Conservation (phyloP, 257 asterid species). For the Nemophila menziesii region DNA sequence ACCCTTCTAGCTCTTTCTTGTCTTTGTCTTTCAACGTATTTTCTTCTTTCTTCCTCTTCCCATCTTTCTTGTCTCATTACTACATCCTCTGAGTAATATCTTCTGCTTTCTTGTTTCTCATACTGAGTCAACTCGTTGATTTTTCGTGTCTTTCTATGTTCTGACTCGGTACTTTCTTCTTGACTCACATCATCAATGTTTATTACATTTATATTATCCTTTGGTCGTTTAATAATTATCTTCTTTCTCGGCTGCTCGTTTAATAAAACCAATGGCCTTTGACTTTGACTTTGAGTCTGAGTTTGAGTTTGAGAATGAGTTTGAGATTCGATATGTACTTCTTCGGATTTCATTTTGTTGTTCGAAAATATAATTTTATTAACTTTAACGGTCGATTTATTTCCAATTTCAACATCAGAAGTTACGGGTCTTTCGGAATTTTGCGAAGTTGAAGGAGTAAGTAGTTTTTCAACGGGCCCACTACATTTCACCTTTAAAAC, state of each 20-base stretch:
- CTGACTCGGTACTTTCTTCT: slow-evolving; percentile 74
- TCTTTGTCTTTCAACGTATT: slow-evolving; percentile 36
- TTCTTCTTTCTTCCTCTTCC: slow-evolving; percentile 52
- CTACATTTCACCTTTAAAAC: slow-evolving; percentile 79
- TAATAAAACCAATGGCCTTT: slow-evolving; percentile 57
- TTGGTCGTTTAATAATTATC: slow-evolving; percentile 65
- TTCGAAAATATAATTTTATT: slow-evolving; percentile 72
- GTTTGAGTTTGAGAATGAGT: too few species aligned
- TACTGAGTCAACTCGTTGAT: slow-evolving; percentile 57
- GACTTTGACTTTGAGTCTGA: too few species aligned
- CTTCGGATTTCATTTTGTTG: slow-evolving; percentile 64
- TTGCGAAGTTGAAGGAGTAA: slow-evolving; percentile 59
- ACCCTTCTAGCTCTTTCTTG: slow-evolving; percentile 51
- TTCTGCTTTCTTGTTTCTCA: slow-evolving; percentile 37
- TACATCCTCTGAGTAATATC: slow-evolving; percentile 37
- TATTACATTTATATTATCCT: slow-evolving; percentile 42
- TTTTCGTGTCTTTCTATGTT: slow-evolving; percentile 72
- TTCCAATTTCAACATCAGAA: slow-evolving; percentile 59
- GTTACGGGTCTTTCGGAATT: slow-evolving; percentile 56
- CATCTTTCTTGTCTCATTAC: slow-evolving; percentile 50
- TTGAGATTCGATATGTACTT: slow-evolving; percentile 42
- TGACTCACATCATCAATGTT: slow-evolving; percentile 64
- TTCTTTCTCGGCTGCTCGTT: slow-evolving; percentile 73
- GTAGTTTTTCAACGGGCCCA: slow-evolving; percentile 53
- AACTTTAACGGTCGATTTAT: slow-evolving; percentile 49